phyloP scores from a whole-genome alignment of 176 grass and related monocot genomes.

The Raddia guianensis region DNA sequence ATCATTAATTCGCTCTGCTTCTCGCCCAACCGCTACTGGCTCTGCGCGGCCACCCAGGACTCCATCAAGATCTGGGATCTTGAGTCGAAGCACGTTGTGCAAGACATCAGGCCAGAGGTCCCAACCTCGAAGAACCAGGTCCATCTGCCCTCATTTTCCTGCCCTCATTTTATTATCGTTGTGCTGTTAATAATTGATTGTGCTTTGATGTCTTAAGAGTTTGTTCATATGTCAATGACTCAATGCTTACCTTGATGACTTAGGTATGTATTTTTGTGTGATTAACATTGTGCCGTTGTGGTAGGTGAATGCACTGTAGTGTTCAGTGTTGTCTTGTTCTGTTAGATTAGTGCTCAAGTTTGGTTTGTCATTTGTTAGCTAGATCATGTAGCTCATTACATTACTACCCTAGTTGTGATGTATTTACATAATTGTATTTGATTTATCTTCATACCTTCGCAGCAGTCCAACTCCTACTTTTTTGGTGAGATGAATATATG shows the following conservation, averaged over 20 bases:
- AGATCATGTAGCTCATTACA: background rate
- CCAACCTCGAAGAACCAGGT: constrained; percentile 72
- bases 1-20: constrained; percentile 89
- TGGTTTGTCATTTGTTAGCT: background rate
- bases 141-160: background rate
- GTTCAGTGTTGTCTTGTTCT: background rate
- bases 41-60: constrained; percentile 85
- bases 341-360: background rate
- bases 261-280: background rate
- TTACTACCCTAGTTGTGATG: background rate
- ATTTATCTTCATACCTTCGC: background rate
- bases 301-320: background rate
- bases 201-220: background rate
- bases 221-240: background rate
- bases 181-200: background rate
- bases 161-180: background rate
- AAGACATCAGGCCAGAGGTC: constrained; percentile 81
- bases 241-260: background rate
- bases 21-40: constrained; percentile 93
- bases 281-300: background rate
- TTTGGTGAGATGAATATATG: background rate
- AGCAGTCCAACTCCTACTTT: background rate
- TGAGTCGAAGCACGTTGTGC: constrained; percentile 85
- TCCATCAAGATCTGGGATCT: constrained; percentile 98
- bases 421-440: background rate